phyloP scores from a whole-genome alignment of 2,329 filamentous ascomycete genomes.

The Apiospora phragmitis region DNA sequence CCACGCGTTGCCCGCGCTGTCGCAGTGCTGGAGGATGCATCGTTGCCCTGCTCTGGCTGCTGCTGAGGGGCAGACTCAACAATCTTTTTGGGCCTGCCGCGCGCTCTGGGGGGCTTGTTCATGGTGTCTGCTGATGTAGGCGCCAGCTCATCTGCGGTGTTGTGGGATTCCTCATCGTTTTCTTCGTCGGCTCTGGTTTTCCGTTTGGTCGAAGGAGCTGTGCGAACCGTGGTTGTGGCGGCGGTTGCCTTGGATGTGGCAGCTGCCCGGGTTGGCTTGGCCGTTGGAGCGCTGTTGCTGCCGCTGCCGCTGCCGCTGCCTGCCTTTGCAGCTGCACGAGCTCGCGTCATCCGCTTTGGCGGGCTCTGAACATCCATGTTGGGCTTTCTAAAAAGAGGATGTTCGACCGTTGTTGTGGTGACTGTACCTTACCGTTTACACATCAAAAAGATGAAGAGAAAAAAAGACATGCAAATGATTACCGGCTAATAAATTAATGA shows the following conservation, averaged over 20 bases:
- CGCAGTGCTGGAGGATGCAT: slow-evolving; percentile 21
- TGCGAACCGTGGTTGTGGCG: slow-evolving; percentile 16
- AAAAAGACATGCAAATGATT: not conserved
- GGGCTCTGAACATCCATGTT: slow-evolving; percentile 56
- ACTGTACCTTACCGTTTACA: not conserved
- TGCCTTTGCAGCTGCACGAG: slow-evolving; percentile 43
- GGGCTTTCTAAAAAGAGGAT: not conserved
- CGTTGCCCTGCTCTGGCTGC: slow-evolving; percentile 32
- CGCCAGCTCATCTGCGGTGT: slow-evolving; percentile 23
- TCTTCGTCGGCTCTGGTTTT: slow-evolving; percentile 59
- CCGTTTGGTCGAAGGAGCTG: slow-evolving; percentile 40
- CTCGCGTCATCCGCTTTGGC: slow-evolving; percentile 60
- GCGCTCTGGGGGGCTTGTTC: slow-evolving; percentile 38
- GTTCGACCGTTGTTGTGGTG: slow-evolving; percentile 11
- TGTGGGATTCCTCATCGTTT: slow-evolving; percentile 46
- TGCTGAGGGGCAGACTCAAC: slow-evolving; percentile 24
- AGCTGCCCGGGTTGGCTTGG: slow-evolving; percentile 37
- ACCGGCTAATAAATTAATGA: not conserved
- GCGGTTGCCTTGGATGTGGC: slow-evolving; percentile 19
- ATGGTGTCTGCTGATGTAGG: slow-evolving; percentile 26
- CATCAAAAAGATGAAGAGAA: not conserved
- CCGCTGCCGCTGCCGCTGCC: slow-evolving; percentile 28
- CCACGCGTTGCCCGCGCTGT: slow-evolving; percentile 41
- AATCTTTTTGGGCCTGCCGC: slow-evolving; percentile 49
- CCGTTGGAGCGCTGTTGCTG: slow-evolving; percentile 34